Base-by-base conservation (phyloP, 257 asterid species). In the Plantago ovata region DNA sequence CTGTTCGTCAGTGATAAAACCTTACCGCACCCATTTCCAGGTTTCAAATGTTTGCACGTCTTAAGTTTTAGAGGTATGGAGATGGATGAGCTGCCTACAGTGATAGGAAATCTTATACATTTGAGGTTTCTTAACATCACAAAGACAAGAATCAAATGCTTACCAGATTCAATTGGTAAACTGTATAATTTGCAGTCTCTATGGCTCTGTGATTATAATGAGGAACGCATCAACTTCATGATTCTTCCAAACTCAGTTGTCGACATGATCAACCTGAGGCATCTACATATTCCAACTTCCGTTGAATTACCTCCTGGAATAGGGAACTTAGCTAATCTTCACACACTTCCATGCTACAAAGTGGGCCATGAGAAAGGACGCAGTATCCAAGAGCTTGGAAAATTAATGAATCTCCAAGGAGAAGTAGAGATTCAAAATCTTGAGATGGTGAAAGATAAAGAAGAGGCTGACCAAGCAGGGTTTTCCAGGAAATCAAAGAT, bases 181-280 rank as follows among this genome's bases (percentile, higher is more conserved):
- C 79, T 71, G 39, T 64, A 64, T 53, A 59, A 64, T 51, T 68
- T 71, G 46, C 76, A 74, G 23, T 63, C 72, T 2, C 44, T 69
- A 2, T 24, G 12, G 13, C 13, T 7, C 4, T 28, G 36, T 28
- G 36, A 28, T n/a, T n/a, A n/a, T 28, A 3, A 3, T n/a, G 4
- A 8, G 36, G 36, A 8, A 12, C 6, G 2, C 7, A 10, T 3
- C n/a, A 2, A 19, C 6, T 41, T 38, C 28, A 8, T 6, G 40
- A 52, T 20, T 7, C 20, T 72, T 51, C 78, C 72, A 0, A 18
- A 21, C 18, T 19, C 55, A 21, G 24, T 64, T 19, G 36, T 41
- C 21, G 15, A 10, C 33, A 52, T 64, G 56, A 42, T 33, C n/a
- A 56, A 51, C 47, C 64, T 70, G 47, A 61, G 72, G 21, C 77